phyloP scores from a whole-genome alignment of 2,329 filamentous ascomycete genomes.

The Cercospora brassicicola region DNA sequence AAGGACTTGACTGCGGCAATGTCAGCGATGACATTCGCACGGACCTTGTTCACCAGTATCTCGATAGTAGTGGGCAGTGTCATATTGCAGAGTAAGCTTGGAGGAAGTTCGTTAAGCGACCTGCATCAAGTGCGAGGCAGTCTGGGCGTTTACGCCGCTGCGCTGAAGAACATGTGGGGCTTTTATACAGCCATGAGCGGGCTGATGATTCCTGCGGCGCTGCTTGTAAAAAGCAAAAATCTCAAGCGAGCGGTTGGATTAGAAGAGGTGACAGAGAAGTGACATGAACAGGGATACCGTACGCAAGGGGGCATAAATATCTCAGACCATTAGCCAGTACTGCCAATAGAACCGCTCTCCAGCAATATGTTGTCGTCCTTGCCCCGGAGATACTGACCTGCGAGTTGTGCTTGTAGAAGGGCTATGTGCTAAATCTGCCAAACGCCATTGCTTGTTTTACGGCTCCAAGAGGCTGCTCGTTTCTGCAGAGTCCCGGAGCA shows the following conservation, averaged over 20 bases:
- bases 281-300: not conserved
- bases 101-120: conserved; percentile 41
- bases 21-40: conserved; percentile 52
- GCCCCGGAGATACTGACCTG: not conserved
- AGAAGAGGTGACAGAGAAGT: not conserved
- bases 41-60: conserved; percentile 48
- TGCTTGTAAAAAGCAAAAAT: conserved; percentile 8
- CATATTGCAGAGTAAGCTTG: conserved; percentile 45
- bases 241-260: not conserved
- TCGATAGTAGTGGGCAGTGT: conserved; percentile 53
- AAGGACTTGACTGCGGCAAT: conserved; percentile 54
- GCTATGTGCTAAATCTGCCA: not conserved
- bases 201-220: conserved; percentile 7
- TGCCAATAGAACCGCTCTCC: not conserved
- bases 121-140: conserved; percentile 46
- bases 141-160: conserved; percentile 49
- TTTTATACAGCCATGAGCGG: conserved; percentile 38
- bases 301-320: not conserved
- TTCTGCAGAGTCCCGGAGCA: not conserved
- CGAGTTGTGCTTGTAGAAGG: not conserved
- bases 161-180: conserved; percentile 52
- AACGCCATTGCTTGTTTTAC: not conserved
- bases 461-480: not conserved
- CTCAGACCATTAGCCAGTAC: not conserved
- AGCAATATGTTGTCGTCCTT: not conserved